These are phyloP conservation scores for Hymenoscyphus linearis DNA, from an alignment of 2,329 filamentous ascomycete species.

Conservation along the genomic window DNA sequence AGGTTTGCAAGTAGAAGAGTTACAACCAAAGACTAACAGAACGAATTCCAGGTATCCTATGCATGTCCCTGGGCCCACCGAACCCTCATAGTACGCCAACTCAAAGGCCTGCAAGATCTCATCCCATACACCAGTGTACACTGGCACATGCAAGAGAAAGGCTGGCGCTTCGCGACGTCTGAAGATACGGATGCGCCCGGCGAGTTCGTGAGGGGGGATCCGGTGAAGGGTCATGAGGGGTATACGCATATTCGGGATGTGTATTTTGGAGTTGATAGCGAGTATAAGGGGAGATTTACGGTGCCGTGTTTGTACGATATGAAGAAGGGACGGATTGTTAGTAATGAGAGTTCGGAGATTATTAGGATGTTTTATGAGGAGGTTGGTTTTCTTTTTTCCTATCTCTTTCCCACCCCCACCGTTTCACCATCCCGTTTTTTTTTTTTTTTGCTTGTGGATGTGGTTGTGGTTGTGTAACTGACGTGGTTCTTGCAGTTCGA, in stretches of 20 bases:
- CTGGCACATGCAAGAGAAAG: slow-evolving; percentile 63
- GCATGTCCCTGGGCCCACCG: slow-evolving; percentile 71
- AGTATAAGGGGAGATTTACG: slow-evolving; percentile 65
- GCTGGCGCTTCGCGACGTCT: slow-evolving; percentile 60
- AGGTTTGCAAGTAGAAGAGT: too few species aligned
- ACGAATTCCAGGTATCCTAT: slow-evolving; percentile 31
- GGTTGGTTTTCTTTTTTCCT: slow-evolving; percentile 48
- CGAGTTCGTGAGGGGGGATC: slow-evolving; percentile 59
- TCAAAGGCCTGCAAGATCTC: slow-evolving; percentile 88
- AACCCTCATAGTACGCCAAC: slow-evolving; percentile 76
- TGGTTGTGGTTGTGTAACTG: neutral
- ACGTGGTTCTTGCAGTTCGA: slow-evolving; percentile 59
- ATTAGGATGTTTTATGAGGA: slow-evolving; percentile 76
- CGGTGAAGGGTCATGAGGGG: slow-evolving; percentile 55
- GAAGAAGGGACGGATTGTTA: slow-evolving; percentile 64
- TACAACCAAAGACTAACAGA: neutral
- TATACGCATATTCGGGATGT: slow-evolving; percentile 62
- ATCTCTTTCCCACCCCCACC: too few species aligned
- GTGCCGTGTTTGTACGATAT: slow-evolving; percentile 65
- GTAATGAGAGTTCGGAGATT: slow-evolving; percentile 79
- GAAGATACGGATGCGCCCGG: slow-evolving; percentile 52
- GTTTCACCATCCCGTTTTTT: too few species aligned
- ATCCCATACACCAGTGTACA: slow-evolving; percentile 46
- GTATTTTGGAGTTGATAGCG: slow-evolving; percentile 59
- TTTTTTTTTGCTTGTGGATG: too few species aligned